Percentiles rank a stretch among this genome's conserved stretches.
Evolutionary conservation across 1,139 yeast species (phyloP).

Genomic region (Citeromyces hawaiiensis): DNA sequence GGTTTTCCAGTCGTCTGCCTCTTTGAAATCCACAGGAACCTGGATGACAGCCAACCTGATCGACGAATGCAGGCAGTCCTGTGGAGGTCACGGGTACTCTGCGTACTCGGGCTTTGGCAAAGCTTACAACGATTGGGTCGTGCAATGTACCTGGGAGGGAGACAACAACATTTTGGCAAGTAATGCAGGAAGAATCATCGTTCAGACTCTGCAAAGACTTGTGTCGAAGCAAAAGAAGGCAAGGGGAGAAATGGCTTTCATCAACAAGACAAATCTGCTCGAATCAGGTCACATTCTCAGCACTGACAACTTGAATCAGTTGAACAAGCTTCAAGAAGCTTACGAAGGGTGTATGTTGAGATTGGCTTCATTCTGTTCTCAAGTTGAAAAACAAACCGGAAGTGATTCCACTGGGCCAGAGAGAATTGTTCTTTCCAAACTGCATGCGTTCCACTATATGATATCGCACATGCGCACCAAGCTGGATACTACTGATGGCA

Average conservation of each 20-base stretch:
- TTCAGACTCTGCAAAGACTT: constrained; percentile 35
- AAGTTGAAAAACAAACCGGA: constrained; percentile 28
- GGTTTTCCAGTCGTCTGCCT: constrained; percentile 76
- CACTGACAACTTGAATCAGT: constrained; percentile 20
- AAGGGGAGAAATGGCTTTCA: constrained; percentile 14
- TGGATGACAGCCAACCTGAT: constrained; percentile 75
- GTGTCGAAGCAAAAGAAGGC: constrained; percentile 17
- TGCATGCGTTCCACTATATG: constrained; percentile 47
- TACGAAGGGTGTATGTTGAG: constrained; percentile 34
- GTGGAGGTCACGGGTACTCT: constrained; percentile 95
- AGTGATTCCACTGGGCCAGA: constrained; percentile 49
- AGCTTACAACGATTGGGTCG: constrained; percentile 86
- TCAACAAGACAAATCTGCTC: constrained; percentile 5
- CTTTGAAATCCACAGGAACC: constrained; percentile 79
- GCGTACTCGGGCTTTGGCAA: constrained; percentile 84
- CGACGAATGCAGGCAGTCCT: constrained; percentile 87
- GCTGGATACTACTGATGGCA: constrained; percentile 19
- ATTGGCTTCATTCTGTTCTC: constrained; percentile 31
- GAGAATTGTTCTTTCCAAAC: constrained; percentile 44
- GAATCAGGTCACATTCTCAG: not conserved
- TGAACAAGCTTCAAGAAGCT: constrained; percentile 16
- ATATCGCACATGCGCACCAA: constrained; percentile 27
- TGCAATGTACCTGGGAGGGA: constrained; percentile 97
- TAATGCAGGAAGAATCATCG: constrained; percentile 68
- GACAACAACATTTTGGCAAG: constrained; percentile 80